Evolutionary conservation across 768 basidiomycete genomes (phyloP), one percentile per base, ranked within the genome.

Genomic region (Boletus rex-veris): DNA sequence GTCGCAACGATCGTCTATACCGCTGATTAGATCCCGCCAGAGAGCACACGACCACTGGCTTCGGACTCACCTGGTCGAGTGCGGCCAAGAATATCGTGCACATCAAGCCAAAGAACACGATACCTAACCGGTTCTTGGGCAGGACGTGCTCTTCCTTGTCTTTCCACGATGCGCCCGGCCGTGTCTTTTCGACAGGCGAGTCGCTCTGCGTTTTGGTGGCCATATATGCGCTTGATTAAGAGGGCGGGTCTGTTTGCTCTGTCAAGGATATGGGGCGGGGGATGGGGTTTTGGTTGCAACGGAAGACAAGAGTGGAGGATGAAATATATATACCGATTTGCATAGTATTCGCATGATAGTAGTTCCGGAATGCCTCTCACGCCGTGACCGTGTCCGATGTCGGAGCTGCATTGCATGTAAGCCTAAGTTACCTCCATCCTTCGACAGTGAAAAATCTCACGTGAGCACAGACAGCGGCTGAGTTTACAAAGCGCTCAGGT

Each of bases 1-100:
- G 87, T 89, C 10, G 86, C 81, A 11, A 88, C 82, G 53, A 85
- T 84, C 15, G 82, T 84, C 82, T 84, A n/a, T 15, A 36, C 15
- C 7, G 5, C 1, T 1, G 0, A 1, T 50, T 39, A 39, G 48
- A 18, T 12, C 10, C 3, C 2, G 5, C 9, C 8, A 2, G 5
- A 33, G 2, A n/a, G 16, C 14, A 3, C n/a, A 36, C 30, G 11
- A 28, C 5, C 33, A 59, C 64, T 15, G 16, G 4, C 9, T 36
- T 15, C 7, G 14, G 2, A 56, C 58, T 31, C 52, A 83, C 84
- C 72, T 86, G 83, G 62, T 86, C 84, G 38, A 86, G 71, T 5
- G 83, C 82, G 8, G 81, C 80, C 56, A 69, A 49, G 43, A 66
- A 67, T 0, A 63, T 55, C 21, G 61, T 62, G 54, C 68, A 67